A percentile compares a stretch with the other conserved stretches of the same genome.
phyloP scores from a whole-genome alignment of 129 eudicot genomes.

The Scalesia atractyloides region DNA sequence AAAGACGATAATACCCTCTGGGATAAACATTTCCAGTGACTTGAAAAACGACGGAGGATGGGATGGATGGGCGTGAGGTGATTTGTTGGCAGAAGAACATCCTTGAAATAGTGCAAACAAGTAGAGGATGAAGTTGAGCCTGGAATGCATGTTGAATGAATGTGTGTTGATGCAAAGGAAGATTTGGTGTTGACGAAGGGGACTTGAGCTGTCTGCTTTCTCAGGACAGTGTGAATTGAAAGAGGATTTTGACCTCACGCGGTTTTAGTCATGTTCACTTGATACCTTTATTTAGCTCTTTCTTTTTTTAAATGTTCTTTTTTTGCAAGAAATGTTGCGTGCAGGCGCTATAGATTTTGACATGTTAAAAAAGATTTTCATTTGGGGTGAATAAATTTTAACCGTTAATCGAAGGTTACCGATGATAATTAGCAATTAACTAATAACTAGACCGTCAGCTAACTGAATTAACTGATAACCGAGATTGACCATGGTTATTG shows the following conservation, averaged over 20 bases:
- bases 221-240: neutral
- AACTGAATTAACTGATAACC: too few relatives aligned
- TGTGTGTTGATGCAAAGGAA: neutral
- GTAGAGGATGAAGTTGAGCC: neutral
- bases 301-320: neutral
- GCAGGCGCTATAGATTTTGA: too few relatives aligned
- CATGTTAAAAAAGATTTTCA: too few relatives aligned
- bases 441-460: too few relatives aligned
- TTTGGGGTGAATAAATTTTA: too few relatives aligned
- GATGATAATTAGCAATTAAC: too few relatives aligned
- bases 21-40: slow-evolving; percentile 49
- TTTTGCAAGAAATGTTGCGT: too few relatives aligned
- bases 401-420: too few relatives aligned
- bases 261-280: neutral
- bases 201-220: neutral
- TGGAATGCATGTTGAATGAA: slow-evolving; percentile 6
- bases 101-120: neutral
- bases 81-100: slow-evolving; percentile 11
- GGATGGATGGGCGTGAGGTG: neutral
- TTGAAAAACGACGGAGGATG: slow-evolving; percentile 34
- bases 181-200: slow-evolving; percentile 7
- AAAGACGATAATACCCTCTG: slow-evolving; percentile 22
- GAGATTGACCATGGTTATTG: too few relatives aligned
- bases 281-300: too few relatives aligned
- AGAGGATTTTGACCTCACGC: neutral